A percentile compares a stretch with the other conserved stretches of the same genome.
Evolutionary conservation across 768 basidiomycete genomes (phyloP).

Genomic region (Tulasnella sp.): DNA sequence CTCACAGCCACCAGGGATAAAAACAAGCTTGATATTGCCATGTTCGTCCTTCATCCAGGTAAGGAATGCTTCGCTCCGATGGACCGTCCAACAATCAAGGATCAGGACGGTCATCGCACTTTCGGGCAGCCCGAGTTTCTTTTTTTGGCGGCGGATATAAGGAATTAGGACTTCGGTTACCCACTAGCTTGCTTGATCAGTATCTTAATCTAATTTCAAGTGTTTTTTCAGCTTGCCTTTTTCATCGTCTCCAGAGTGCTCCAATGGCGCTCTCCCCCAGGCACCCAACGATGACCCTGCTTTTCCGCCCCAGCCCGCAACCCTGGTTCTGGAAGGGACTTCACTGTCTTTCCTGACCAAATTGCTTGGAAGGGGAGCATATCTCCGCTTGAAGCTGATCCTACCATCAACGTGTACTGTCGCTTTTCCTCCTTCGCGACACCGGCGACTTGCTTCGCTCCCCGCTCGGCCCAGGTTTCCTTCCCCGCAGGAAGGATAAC

Average conservation of each 20-base stretch:
- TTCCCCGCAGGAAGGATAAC: constrained; percentile 27
- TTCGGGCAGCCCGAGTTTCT: background rate
- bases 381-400: constrained; percentile 32
- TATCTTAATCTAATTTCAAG: background rate
- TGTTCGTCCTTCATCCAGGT: background rate
- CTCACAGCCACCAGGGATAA: constrained; percentile 16
- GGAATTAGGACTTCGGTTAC: background rate
- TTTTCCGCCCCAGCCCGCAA: background rate
- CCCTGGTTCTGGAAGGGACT: background rate
- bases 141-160: background rate
- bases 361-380: constrained; percentile 38
- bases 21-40: background rate
- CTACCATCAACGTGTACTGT: constrained; percentile 36
- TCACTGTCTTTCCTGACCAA: constrained; percentile 18
- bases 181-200: too few relatives aligned
- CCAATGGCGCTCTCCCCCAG: background rate
- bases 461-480: constrained; percentile 30
- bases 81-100: background rate
- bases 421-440: constrained; percentile 35
- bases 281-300: background rate
- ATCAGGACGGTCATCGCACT: background rate
- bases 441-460: constrained; percentile 34
- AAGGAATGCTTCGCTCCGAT: background rate
- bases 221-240: background rate
- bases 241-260: background rate